Base-by-base conservation (phyloP, 1,284 basidiomycete species). In the Fomitopsis betulina region DNA sequence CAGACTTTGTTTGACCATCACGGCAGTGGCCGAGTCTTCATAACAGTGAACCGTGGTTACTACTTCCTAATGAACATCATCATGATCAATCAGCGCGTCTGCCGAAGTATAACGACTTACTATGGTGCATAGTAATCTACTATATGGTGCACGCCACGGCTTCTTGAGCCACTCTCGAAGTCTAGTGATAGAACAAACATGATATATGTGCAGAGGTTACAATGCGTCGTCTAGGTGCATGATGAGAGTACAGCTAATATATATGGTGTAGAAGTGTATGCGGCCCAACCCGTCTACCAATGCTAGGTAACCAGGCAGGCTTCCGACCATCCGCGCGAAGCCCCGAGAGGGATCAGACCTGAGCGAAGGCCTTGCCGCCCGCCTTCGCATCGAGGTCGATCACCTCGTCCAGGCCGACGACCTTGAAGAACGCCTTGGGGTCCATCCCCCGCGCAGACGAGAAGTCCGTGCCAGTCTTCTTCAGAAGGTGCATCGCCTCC, bases 391-490 rank as follows among this genome's bases (percentile, higher is more conserved):
- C 87, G 21, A 88, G 73, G 37, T 76, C 71, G 39, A 86, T 70
- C 15, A 87, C 75, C 21, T 84, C 80, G 39, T 79, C 70, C 8
- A 89, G 75, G 61, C 85, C 87, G 85, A 89, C 87, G 56, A 88
- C 84, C 67, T 86, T 81, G 70, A 90, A 89, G 78, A 90, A 89
- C 56, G 79, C 77, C 67, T 85, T 86, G 23, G 87, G 87, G 64
- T 87, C 87, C 87, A 90, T 90, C 17, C 88, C 87, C 70, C 83
- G 78, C 0, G 87, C 84, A 25, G 83, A 82, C 19, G 73, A 64
- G 67, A 84, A 86, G 69, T 90, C 87, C 9, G 87, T 89, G 30
- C 87, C 87, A 2, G 87, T 89, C 76, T 87, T 87, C 76, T 83
- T 89, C 39, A 90, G 72, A 2, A 84, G 84, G 25, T 79, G 79